Conservation (phyloP, 306 rosid species). For the Erythrophleum fordii region DNA sequence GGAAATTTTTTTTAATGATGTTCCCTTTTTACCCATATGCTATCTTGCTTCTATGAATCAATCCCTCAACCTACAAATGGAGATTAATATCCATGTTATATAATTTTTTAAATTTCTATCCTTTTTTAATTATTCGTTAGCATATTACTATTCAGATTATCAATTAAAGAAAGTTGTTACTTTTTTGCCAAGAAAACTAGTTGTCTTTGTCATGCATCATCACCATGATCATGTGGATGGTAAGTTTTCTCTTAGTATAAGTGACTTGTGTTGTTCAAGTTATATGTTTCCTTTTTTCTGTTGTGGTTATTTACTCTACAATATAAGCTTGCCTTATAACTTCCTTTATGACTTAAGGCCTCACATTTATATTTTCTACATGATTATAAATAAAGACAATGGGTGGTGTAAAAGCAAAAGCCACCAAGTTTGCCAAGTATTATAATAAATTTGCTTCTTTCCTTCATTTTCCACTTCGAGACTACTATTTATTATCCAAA, state of each 20-base stretch:
- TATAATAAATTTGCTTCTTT: too few species aligned
- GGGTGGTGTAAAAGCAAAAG: too few species aligned
- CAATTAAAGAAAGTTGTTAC: conserved; percentile 73
- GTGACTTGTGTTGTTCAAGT: conserved; percentile 12
- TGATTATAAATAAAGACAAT: too few species aligned
- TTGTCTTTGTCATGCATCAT: conserved; percentile 87
- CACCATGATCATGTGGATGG: conserved; percentile 86
- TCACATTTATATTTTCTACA: too few species aligned
- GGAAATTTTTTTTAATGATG: conserved; percentile 22
- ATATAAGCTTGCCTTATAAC: too few species aligned
- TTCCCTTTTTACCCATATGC: not conserved
- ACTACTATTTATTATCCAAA: too few species aligned
- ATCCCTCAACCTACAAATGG: not conserved
- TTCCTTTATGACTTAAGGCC: too few species aligned
- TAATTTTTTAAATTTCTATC: conserved; percentile 6
- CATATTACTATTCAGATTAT: conserved; percentile 36
- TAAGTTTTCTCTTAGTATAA: conserved; percentile 46
- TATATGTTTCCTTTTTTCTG: too few species aligned
- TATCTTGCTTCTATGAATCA: conserved; percentile 26
- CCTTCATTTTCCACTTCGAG: too few species aligned
- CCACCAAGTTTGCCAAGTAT: too few species aligned
- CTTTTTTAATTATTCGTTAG: conserved; percentile 29
- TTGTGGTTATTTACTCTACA: too few species aligned
- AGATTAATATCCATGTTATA: conserved; percentile 14
- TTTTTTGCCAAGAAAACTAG: conserved; percentile 72